Base-by-base conservation (phyloP, 2,329 filamentous ascomycete species). In the Ceratocystis alfenasii region DNA sequence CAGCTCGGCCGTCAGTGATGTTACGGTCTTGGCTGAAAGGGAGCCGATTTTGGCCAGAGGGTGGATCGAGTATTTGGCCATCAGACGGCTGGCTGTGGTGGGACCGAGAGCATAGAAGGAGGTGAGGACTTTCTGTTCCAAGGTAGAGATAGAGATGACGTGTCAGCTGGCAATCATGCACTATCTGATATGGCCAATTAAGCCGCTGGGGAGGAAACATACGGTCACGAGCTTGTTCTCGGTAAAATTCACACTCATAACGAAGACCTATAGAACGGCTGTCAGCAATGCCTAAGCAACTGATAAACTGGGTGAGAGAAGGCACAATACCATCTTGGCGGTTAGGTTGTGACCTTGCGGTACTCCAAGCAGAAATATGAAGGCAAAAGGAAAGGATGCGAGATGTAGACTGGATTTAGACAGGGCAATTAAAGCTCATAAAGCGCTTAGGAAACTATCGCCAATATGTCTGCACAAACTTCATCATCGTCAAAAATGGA, bases 11-110 rank as follows among this genome's bases (percentile, higher is more conserved):
- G 88, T 94, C 68, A 99, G 80, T 64, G 88, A 87, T 64, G 90
- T 87, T 70, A 96, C 79, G 68, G 90, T 92, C 74, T 88, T 86
- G 68, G 87, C 84, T 57, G 84, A 81, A 22, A 99, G 78, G 6
- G 84, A 81, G 74, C 88, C 89, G 70, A 97, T 80, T 73, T 86
- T 88, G 70, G 89, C 88, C 66, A 84, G 87, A 36, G 90, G 87
- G 78, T 96, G 89, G 74, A 99, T 95, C 71, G 87, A 87, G 78
- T 90, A 87, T 73, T 90, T 92, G 70, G 94, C 89, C 79, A 97
- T 87, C 71, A 99, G 86, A 55, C 86, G 85, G 63, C 82, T 77
- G 65, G 88, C 88, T 44, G 83, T 78, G 70, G 84, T 81, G 48
- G 85, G 81, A 6, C 92, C 92, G 68, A 96, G 82, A 69, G 88